Evolutionary conservation across 441 rosid genomes (phyloP), one percentile per base, ranked within the genome.

Genomic region (Euphorbia schlechtendalii): DNA sequence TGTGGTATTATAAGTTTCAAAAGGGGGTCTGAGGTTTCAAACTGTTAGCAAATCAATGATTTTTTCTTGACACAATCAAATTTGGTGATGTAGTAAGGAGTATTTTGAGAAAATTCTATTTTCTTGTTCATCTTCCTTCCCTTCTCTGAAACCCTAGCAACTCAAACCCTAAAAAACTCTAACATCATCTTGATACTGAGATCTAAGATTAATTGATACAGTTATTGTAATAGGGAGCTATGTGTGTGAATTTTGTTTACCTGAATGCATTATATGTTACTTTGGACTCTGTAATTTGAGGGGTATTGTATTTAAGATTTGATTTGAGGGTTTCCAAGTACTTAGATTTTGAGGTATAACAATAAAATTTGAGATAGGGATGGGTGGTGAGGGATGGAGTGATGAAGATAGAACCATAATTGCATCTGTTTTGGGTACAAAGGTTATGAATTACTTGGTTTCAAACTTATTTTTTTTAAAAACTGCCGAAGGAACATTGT

Each of bases 371-470:
- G 86, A 81, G 82, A 67, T 78, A 68, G 82, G 79, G 64, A 77
- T 70, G 76, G 81, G 78, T 68, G 84, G 76, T 48, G 77, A 78
- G 70, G 59, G 59, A 59, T 93, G 95, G 95, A 82, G 74, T 46
- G 90, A 90, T 56, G 99, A 82, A 62, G 96, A 90, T 25, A 88
- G 69, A 71, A 75, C 88, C 18, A 65, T 82, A 78, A 76, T 78
- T 59, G 85, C 75, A 5, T 81, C 95, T 9, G 95, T 93, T 63
- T 73, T 93, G 74, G 99, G 97, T 62, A 69, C 84, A 2, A 66
- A 77, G 69, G 99, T 97, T 57, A 84, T 78, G 60, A 87, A 93
- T 73, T 88, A 82, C 80, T 80, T 93, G 64, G 28, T 78, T 46
- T 78, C 95, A 11, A 90, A 83, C 72, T 81, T 95, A 12, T 74